These are phyloP conservation scores for Amaranthus cruentus DNA, from an alignment of 148 eudicot genomes.

Conservation along the genomic window DNA sequence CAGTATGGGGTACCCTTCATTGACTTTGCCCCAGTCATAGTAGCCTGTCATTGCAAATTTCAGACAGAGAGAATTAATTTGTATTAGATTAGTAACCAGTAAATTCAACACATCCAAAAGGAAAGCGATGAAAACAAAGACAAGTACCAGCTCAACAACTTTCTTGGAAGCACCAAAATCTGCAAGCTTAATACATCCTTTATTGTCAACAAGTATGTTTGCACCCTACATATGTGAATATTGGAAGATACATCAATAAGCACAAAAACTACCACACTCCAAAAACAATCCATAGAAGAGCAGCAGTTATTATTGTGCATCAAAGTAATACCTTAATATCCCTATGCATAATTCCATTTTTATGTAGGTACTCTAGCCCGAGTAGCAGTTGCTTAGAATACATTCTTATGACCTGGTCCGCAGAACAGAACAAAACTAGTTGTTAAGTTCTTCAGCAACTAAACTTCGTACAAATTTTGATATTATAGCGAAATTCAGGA, in stretches of 20 bases:
- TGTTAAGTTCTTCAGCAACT: neutral
- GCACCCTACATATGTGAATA: conserved; percentile 54
- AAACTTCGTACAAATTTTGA: neutral
- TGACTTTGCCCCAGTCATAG: conserved; percentile 94
- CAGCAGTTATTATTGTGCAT: neutral
- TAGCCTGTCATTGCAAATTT: conserved; percentile 50
- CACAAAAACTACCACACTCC: neutral
- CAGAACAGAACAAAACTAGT: conserved; percentile 1
- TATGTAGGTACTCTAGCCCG: conserved; percentile 77
- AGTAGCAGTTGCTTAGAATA: conserved; percentile 68
- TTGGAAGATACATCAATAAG: neutral
- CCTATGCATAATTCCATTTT: conserved; percentile 80
- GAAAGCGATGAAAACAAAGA: neutral
- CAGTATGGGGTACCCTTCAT: conserved; percentile 99
- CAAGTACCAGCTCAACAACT: conserved; percentile 85
- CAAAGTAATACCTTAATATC: conserved; percentile 62
- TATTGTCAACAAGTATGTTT: conserved; percentile 93
- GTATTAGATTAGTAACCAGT: neutral
- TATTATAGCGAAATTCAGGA: neutral
- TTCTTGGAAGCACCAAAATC: conserved; percentile 99
- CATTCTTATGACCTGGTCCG: conserved; percentile 68
- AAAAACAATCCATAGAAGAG: neutral
- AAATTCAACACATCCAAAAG: neutral
- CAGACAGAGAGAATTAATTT: neutral
- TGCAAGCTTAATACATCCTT: conserved; percentile 94